Evolutionary conservation across 352 stramenopile genomes (phyloP).

Genomic region (Globisporangium spinosum): DNA sequence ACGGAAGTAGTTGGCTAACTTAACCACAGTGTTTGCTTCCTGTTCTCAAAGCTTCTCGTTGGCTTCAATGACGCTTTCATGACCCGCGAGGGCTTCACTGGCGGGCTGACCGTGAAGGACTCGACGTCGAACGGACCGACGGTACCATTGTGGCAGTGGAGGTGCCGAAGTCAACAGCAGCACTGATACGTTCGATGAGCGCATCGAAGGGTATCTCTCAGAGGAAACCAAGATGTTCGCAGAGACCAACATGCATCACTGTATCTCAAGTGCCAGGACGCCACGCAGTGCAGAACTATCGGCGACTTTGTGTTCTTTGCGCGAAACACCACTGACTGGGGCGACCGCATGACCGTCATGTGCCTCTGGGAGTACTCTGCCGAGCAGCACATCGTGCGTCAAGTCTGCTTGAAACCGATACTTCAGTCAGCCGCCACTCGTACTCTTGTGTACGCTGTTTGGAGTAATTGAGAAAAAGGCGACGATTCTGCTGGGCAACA

Average conservation of each 20-base stretch:
- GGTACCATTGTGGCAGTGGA: constrained; percentile 72
- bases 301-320: constrained; percentile 73
- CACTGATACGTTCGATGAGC: constrained; percentile 42
- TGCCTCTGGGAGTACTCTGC: constrained; percentile 78
- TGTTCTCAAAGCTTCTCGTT: constrained; percentile 50
- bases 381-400: constrained; percentile 35
- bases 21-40: too few species aligned
- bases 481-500: too few species aligned
- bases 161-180: constrained; percentile 25
- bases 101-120: constrained; percentile 76
- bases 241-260: constrained; percentile 72
- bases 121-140: constrained; percentile 59
- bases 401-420: constrained; percentile 71
- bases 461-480: not conserved
- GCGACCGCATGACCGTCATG: constrained; percentile 81
- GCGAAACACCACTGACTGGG: constrained; percentile 76
- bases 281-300: constrained; percentile 46
- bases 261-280: constrained; percentile 59
- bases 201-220: constrained; percentile 49
- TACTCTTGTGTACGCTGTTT: constrained; percentile 34
- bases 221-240: constrained; percentile 68
- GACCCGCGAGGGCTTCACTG: constrained; percentile 70
- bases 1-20: too few species aligned
- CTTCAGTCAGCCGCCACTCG: constrained; percentile 42
- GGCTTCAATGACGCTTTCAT: constrained; percentile 77